These are phyloP conservation scores for Helicostylum pulchrum DNA, from an alignment of 192 early-diverging fungal species.

Conservation along the genomic window DNA sequence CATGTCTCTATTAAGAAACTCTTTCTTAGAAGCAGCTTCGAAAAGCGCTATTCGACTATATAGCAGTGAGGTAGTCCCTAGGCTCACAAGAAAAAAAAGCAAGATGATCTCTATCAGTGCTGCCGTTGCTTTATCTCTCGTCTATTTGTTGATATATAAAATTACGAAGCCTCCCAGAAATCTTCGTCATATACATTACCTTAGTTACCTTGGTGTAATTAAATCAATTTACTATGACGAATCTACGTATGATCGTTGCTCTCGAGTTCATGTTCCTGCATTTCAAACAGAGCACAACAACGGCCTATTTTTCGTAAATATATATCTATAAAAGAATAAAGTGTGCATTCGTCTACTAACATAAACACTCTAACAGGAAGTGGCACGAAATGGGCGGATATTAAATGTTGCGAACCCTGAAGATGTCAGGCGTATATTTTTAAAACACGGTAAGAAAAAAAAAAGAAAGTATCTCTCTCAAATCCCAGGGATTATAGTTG, in stretches of 20 bases:
- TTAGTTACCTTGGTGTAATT: neutral
- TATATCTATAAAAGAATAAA: neutral
- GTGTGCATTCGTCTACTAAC: neutral
- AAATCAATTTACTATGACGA: neutral
- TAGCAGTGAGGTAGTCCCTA: neutral
- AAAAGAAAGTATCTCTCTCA: too few species aligned
- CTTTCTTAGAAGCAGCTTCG: neutral
- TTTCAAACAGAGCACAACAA: neutral
- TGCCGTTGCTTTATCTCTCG: neutral
- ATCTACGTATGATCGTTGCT: too few species aligned
- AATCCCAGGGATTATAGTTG: neutral
- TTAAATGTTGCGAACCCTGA: neutral
- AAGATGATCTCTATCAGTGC: neutral
- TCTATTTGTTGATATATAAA: neutral
- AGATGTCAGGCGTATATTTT: neutral
- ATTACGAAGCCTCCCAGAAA: neutral
- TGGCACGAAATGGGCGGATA: neutral
- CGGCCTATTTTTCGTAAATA: neutral
- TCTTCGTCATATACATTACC: slow-evolving; percentile 1
- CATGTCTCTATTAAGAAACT: neutral
- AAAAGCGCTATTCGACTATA: neutral
- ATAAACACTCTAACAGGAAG: neutral
- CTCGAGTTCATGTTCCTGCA: neutral
- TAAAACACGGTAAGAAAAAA: neutral
- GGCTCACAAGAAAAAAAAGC: neutral